Evolutionary conservation across 225 moss, liverwort and hornwort genomes (phyloP), one percentile per base, ranked within the genome.

Genomic region (Bryoerythrophyllum caledonicum): DNA sequence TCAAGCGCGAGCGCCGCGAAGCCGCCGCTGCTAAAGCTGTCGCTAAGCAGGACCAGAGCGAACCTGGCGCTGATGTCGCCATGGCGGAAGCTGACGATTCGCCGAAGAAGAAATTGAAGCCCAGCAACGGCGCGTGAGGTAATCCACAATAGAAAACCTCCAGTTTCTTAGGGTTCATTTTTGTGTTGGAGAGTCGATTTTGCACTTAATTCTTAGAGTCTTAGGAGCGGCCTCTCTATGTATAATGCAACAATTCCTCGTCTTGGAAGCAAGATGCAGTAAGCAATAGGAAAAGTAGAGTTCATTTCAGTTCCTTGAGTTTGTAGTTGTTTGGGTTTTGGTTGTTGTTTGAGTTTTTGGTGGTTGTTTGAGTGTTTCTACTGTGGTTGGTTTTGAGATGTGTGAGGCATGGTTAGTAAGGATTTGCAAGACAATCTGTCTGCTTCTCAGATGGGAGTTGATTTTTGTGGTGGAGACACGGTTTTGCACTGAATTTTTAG

Each of bases 1-100:
- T 90, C 81, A 90, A 90, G 75, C 81, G 90, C 34, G 87, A 90
- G 70, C 78, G 87, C 23, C 75, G 90, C 73, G 83, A 83, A 72
- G 81, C 83, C 0, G 90, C 90, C 19, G 87, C 79, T 55, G 90
- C 85, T 6, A 89, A 60, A 63, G 86, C 81, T 51, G 86, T 75
- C 4, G 44, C 79, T 4, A 82, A 88, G 58, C 88, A 88, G 58
- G 82, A 82, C 30, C 80, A 78, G 56, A 64, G 80, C 34, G 77
- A 80, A 28, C 13, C 76, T 41, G 79, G 41, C n/a, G 77, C 38
- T 2, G 85, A 82, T 73, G 80, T 76, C 0, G 26, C 77, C 13
- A 87, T 87, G 84, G 81, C 61, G 43, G 87, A 80, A 24, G 79
- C 79, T 1, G 87, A 80, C 5, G 68, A 5, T 34, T 87, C 87